phyloP scores from a whole-genome alignment of 2,329 filamentous ascomycete genomes.

The Curvularia lunata region DNA sequence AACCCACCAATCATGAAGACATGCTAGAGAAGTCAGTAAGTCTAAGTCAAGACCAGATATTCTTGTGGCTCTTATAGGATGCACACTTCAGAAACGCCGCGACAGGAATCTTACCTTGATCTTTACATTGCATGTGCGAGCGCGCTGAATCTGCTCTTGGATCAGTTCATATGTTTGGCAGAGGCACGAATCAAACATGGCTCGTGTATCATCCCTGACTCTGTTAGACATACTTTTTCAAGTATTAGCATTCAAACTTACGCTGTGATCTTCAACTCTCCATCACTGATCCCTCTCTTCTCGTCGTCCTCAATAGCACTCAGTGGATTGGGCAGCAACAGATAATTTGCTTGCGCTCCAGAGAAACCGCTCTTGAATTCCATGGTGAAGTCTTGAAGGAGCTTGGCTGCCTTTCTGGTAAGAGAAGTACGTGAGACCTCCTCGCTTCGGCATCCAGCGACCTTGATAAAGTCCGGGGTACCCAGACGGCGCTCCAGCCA shows the following conservation, averaged over 20 bases:
- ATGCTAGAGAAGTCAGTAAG: constrained; percentile 13
- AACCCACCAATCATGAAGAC: constrained; percentile 40
- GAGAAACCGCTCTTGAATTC: constrained; percentile 33
- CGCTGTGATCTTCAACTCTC: constrained; percentile 31
- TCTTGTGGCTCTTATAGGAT: background rate
- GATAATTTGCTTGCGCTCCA: constrained; percentile 22
- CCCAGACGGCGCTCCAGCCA: constrained; percentile 36
- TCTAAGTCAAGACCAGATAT: background rate
- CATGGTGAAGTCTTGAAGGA: constrained; percentile 32
- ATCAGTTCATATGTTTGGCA: constrained; percentile 22
- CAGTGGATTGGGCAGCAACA: constrained; percentile 27
- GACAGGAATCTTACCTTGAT: constrained; percentile 19
- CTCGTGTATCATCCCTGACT: constrained; percentile 23
- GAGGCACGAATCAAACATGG: constrained; percentile 28
- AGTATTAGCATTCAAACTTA: constrained; percentile 9
- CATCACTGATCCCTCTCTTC: constrained; percentile 27
- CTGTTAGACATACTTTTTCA: background rate
- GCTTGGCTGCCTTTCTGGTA: constrained; percentile 10
- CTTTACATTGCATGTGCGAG: background rate
- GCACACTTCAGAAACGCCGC: background rate
- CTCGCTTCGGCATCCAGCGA: constrained; percentile 23
- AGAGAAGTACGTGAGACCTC: constrained; percentile 24
- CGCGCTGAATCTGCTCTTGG: constrained; percentile 16
- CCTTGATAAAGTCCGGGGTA: constrained; percentile 21
- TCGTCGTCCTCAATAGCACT: constrained; percentile 27